A percentile compares a stretch with the other conserved stretches of the same genome.
Conservation (phyloP, 1,284 basidiomycete species). For the Caloboletus firmus region DNA sequence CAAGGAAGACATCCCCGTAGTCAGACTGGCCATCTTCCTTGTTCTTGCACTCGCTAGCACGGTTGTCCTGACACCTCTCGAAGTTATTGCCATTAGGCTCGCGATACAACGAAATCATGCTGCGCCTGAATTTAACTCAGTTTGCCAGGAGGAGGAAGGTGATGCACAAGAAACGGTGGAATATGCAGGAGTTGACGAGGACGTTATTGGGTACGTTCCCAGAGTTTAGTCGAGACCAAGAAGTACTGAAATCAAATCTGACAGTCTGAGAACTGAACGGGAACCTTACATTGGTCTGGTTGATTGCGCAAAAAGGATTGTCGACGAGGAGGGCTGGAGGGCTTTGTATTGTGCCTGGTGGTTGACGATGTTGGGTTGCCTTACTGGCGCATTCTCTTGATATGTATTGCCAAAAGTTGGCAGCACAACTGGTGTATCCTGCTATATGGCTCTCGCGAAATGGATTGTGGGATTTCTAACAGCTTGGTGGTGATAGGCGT, state of each 20-base stretch:
- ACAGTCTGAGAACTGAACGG: conserved; percentile 73
- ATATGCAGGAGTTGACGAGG: conserved; percentile 75
- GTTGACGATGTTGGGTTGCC: conserved; percentile 71
- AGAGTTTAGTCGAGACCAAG: not conserved
- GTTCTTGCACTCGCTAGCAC: conserved; percentile 62
- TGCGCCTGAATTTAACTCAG: conserved; percentile 67
- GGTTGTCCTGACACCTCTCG: conserved; percentile 71
- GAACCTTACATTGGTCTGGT: conserved; percentile 83
- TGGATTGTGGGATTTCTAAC: not conserved
- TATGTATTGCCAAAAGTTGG: not conserved
- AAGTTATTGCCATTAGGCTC: conserved; percentile 79
- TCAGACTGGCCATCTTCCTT: conserved; percentile 61
- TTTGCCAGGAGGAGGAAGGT: conserved; percentile 68
- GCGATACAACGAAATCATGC: conserved; percentile 85
- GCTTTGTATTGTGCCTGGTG: conserved; percentile 87
- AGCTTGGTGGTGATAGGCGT: too few relatives aligned
- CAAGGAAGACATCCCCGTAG: conserved; percentile 42
- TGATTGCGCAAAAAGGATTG: conserved; percentile 77
- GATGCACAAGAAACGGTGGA: conserved; percentile 65
- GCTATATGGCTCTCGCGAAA: not conserved
- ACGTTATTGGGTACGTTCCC: conserved; percentile 75
- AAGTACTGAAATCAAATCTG: conserved; percentile 1
- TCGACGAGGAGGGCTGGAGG: conserved; percentile 80
- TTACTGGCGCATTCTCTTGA: conserved; percentile 58
- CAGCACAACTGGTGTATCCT: not conserved